Conservation (phyloP, 2,329 filamentous ascomycete species). For the Monosporascus sp. region DNA sequence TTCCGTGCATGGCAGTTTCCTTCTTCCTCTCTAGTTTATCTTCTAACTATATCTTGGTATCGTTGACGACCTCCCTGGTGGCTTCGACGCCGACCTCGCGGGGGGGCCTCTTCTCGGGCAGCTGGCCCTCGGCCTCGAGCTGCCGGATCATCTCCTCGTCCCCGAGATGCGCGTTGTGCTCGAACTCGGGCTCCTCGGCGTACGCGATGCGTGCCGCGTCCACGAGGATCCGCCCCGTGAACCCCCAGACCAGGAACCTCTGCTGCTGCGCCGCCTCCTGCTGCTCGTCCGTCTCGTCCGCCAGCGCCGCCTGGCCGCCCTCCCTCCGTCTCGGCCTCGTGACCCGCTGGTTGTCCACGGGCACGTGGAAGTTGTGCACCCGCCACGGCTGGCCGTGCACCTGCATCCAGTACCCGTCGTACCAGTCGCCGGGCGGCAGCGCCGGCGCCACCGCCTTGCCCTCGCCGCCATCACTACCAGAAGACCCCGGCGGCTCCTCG, state of each 20-base stretch:
- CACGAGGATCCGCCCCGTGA: slow-evolving; percentile 88
- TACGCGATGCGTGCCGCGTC: slow-evolving; percentile 86
- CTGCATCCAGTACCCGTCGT: slow-evolving; percentile 74
- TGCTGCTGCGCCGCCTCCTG: slow-evolving; percentile 39
- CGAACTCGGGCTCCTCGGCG: slow-evolving; percentile 76
- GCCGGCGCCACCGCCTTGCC: slow-evolving; percentile 30
- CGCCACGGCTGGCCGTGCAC: slow-evolving; percentile 78
- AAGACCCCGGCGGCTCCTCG: slow-evolving; percentile 36
- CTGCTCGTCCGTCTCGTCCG: slow-evolving; percentile 27
- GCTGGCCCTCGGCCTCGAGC: slow-evolving; percentile 39
- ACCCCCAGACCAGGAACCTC: slow-evolving; percentile 85
- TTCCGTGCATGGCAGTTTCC: neutral
- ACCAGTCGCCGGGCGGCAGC: slow-evolving; percentile 64
- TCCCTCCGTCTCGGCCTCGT: slow-evolving; percentile 45
- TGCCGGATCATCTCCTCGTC: slow-evolving; percentile 47
- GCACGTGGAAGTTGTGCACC: slow-evolving; percentile 90
- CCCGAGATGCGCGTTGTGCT: slow-evolving; percentile 54
- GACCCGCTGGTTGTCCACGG: slow-evolving; percentile 66
- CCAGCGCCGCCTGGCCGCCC: slow-evolving; percentile 19
- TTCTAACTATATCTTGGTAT: slow-evolving; percentile 36
- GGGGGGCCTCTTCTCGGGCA: slow-evolving; percentile 40
- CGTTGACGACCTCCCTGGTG: slow-evolving; percentile 30
- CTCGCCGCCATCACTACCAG: slow-evolving; percentile 19
- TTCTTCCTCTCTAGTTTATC: neutral
- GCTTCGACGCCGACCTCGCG: slow-evolving; percentile 28